A percentile compares a stretch with the other conserved stretches of the same genome.
Evolutionary conservation across 805 yeast genomes (phyloP).

Genomic region (Candida ulmi): DNA sequence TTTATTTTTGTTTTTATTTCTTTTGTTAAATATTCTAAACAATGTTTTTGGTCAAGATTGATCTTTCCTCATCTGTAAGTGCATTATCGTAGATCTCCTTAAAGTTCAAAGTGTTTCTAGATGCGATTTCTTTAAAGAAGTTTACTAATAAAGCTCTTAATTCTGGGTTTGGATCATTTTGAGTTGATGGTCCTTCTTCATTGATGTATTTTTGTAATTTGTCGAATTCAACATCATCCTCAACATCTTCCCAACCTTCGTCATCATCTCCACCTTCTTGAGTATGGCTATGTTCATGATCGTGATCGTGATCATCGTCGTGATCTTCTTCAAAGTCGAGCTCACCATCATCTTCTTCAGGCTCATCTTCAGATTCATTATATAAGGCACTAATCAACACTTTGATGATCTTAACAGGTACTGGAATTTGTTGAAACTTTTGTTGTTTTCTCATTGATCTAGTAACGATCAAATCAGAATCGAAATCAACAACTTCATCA

Average conservation of each 20-base stretch:
- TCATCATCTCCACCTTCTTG: constrained; percentile 50
- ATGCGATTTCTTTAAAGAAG: constrained; percentile 53
- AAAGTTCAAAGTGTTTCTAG: constrained; percentile 44
- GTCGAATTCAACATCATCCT: constrained; percentile 14
- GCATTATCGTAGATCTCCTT: constrained; percentile 42
- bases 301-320: constrained; percentile 7
- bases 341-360: constrained; percentile 38
- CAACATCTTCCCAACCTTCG: constrained; percentile 67
- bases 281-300: constrained; percentile 59
- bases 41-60: constrained; percentile 43
- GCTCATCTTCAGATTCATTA: constrained; percentile 40
- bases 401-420: constrained; percentile 67
- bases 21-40: constrained; percentile 20
- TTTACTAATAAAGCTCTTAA: constrained; percentile 34
- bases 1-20: background rate
- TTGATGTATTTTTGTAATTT: constrained; percentile 54
- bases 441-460: constrained; percentile 73
- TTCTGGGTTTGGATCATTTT: constrained; percentile 4
- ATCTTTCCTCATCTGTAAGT: constrained; percentile 45
- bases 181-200: constrained; percentile 25
- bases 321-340: constrained; percentile 6
- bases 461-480: constrained; percentile 66
- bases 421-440: constrained; percentile 58
- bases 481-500: constrained; percentile 55
- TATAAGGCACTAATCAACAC: constrained; percentile 64